Evolutionary conservation across 164 flowering plant species (phyloP), one percentile per base, ranked within the genome.

Genomic region (Kingdonia uniflora): DNA sequence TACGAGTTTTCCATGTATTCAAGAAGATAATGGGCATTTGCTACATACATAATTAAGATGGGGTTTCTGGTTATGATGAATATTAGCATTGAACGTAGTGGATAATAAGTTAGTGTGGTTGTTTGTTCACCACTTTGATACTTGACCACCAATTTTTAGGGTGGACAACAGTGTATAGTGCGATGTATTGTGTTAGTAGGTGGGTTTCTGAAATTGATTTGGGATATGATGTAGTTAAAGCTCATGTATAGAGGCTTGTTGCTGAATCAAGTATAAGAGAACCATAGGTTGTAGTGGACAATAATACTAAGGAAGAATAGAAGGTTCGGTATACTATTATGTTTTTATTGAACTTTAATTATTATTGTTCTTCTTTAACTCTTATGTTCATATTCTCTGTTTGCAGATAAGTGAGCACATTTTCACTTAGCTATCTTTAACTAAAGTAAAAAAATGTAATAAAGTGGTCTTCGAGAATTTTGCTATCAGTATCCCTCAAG

Each of bases 11-110:
- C 65, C 51, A 81, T 54, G 52, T 84, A 16, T 87, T 84, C 72
- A 78, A 71, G n/a, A 70, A 87, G n/a, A 87, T 68, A 87, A 88
- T 47, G 95, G 84, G 60, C 91, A 87, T 84, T 87, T 60, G 85
- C 95, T 1, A 80, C 81, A n/a, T n/a, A n/a, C n/a, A n/a, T 50
- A 84, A 87, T 54, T 87, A 88, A 84, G 70, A 84, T 91, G 14
- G 91, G 87, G 19, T 55, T 80, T 42, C 71, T 84, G 23, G 76
- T 81, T 26, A 37, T 62, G 35, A 75, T 86, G 22, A 74, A 57
- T 59, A 61, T 75, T 40, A 81, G 80, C 50, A 76, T 87, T 8
- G 95, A 91, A 0, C 63, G 82, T 48, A 81, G 91, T 61, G 95
- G 23, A 91, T 84, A 68, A 82, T 83, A 82, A 26, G 67, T 69